Percentiles rank a stretch among this genome's conserved stretches.
Conservation (phyloP, 306 rosid species). For the Acmispon strigosus region DNA sequence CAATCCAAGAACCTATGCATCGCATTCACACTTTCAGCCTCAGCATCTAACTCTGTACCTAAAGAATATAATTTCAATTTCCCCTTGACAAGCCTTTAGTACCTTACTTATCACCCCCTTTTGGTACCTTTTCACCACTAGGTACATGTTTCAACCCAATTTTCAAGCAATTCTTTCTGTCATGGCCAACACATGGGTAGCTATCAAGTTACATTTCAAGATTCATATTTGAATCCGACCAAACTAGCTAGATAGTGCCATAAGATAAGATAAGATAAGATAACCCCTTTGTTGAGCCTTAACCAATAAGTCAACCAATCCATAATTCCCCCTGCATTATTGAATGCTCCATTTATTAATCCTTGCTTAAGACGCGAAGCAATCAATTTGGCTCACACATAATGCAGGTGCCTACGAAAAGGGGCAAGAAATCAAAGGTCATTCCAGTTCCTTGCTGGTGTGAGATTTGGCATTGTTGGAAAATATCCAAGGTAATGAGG, state of each 20-base stretch:
- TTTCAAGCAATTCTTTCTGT: not conserved
- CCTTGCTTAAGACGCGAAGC: not conserved
- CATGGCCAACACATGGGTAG: not conserved
- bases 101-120: not conserved
- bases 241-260: not conserved
- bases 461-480: not conserved
- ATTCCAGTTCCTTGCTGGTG: not conserved
- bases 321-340: conserved; percentile 5
- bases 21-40: no score
- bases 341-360: not conserved
- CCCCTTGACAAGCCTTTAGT: not conserved
- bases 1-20: not conserved
- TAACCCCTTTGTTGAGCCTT: not conserved
- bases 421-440: not conserved
- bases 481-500: not conserved
- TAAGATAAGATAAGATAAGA: not conserved
- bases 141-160: not conserved
- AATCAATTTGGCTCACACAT: conserved; percentile 2
- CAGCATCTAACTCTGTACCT: not conserved
- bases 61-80: not conserved
- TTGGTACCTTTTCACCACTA: not conserved
- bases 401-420: not conserved
- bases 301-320: conserved; percentile 12
- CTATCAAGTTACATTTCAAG: not conserved
- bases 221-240: not conserved